Base-by-base conservation (phyloP, 495 filamentous ascomycete species). In the Collariella sp. region DNA sequence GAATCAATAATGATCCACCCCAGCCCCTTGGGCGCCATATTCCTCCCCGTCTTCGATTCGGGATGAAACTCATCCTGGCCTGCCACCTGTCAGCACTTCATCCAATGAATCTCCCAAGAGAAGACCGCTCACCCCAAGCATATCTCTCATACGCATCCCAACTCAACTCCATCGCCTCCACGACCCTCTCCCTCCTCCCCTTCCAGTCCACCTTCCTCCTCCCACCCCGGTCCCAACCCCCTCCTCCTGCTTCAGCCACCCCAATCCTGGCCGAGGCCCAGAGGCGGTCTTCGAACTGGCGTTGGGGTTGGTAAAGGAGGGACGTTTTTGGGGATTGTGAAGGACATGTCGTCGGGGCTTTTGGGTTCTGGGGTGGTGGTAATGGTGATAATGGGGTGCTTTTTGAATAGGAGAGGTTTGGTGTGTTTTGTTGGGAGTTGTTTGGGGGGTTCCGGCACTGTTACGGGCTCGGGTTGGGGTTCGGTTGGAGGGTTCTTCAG, bases 1-100 rank as follows among this genome's bases (percentile, higher is more conserved):
- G 90, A 82, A 71, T 99, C 94, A 29, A 99, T 85, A 46, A 99
- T 96, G 55, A 96, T 96, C 94, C 94, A 99, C 7, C 93, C 93
- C 68, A 99, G 72, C 23, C 88, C 87, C 51, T 84, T 79, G 2
- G 83, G 78, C 11, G 85, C 80, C 89, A 96, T 96, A 51, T 95
- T 82, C 34, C 71, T 71, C 46, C 87, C 86, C n/a, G 68, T 81
- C 67, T 91, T 93, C 1, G 86, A 81, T 35, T 91, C 62, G 15
- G 93, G 94, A 56, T 85, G 80, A 63, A 86, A 99, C 63, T 88
- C 81, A 62, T 99, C 93, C 55, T 80, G 82, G 16, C 91, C 89
- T 95, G 59, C 29, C 9, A 15, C 20, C 9, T 12, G 19, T 50
- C 10, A 36, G 19, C 34, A 13, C 52, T 39, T 48, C 52, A 55